Evolutionary conservation across 768 basidiomycete species (phyloP).

Genomic region (Boletellus sp.): DNA sequence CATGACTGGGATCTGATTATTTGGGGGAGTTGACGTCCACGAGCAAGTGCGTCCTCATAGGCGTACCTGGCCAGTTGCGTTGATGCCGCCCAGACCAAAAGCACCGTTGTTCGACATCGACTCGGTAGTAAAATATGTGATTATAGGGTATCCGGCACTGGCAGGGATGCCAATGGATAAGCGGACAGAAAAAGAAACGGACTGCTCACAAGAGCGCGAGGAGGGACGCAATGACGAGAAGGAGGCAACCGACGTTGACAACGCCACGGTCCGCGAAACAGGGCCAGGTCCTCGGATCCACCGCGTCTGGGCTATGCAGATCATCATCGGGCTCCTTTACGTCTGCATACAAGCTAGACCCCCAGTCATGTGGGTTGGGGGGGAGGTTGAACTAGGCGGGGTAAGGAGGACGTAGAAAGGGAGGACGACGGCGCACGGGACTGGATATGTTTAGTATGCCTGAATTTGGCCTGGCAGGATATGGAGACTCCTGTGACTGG

Average conservation of each 20-base stretch:
- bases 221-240: constrained; percentile 46
- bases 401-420: not conserved
- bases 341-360: constrained; percentile 52
- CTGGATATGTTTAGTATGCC: constrained; percentile 36
- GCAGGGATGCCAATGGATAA: not conserved
- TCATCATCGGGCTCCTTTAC: constrained; percentile 65
- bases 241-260: constrained; percentile 68
- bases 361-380: constrained; percentile 66
- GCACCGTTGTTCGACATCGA: constrained; percentile 36
- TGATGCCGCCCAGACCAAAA: constrained; percentile 69
- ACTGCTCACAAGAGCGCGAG: constrained; percentile 57
- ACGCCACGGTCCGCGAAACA: constrained; percentile 60
- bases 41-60: not conserved
- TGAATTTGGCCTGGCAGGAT: constrained; percentile 42
- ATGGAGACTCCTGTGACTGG: constrained; percentile 33
- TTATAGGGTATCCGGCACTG: constrained; percentile 44
- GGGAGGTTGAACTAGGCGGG: constrained; percentile 55
- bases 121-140: constrained; percentile 35
- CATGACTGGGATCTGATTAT: constrained; percentile 51
- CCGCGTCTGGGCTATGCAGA: constrained; percentile 61
- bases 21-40: not conserved
- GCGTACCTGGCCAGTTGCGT: constrained; percentile 65
- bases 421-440: constrained; percentile 32
- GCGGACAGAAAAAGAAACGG: not conserved
- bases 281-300: constrained; percentile 30